Conservation (phyloP, 2,329 filamentous ascomycete genomes). For the Fusarium proliferatum region DNA sequence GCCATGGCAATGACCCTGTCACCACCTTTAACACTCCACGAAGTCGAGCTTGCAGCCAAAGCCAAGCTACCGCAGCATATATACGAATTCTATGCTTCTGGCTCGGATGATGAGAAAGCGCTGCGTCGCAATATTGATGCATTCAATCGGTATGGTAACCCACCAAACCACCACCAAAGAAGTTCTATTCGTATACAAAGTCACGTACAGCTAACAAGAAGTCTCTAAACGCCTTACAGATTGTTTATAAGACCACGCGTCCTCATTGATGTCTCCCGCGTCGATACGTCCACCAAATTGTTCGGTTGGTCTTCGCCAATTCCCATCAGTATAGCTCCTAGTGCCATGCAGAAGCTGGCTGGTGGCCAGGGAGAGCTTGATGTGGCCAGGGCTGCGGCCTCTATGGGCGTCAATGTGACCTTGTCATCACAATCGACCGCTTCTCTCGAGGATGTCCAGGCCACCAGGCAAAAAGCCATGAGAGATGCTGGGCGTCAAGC, state of each 20-base stretch:
- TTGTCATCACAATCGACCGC: background rate
- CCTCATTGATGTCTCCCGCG: background rate
- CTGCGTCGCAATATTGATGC: background rate
- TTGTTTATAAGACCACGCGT: background rate
- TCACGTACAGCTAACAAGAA: background rate
- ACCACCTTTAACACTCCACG: background rate
- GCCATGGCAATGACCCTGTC: background rate
- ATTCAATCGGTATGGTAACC: background rate
- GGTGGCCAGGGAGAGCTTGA: background rate
- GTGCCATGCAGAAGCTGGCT: background rate
- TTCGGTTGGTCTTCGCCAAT: background rate
- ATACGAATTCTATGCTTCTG: background rate
- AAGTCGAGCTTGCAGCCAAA: background rate
- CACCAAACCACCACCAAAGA: background rate
- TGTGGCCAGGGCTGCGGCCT: background rate
- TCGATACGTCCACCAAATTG: background rate
- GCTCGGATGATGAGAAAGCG: background rate
- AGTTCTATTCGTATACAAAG: background rate
- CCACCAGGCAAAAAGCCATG: background rate
- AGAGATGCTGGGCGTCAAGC: background rate
- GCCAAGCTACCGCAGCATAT: background rate
- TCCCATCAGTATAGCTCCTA: background rate
- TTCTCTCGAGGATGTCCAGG: background rate
- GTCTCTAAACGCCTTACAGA: background rate
- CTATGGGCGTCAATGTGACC: background rate